Base-by-base conservation (phyloP, 495 filamentous ascomycete species). In the Xylaria bambusicola region DNA sequence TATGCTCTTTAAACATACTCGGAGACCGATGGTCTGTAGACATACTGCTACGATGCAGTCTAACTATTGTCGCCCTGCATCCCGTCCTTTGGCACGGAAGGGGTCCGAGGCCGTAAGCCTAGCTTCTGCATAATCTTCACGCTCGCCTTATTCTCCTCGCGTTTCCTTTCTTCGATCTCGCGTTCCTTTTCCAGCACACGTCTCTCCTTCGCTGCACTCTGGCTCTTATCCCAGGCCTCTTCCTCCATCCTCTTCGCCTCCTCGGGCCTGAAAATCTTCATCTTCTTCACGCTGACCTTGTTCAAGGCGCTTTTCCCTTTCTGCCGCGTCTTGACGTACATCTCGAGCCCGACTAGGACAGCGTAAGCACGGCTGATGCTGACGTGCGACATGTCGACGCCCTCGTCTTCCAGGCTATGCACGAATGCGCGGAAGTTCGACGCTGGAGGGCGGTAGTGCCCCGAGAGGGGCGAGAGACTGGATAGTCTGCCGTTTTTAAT, bases 401-500 rank as follows among this genome's bases (percentile, higher is more conserved):
- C 89, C 33, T 80, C 82, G 3, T 88, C 83, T 53, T 85, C 84
- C 1, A 97, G 77, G 2, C 81, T 80, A 45, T 84, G 82, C 1
- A 96, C 79, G 57, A 97, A 96, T 17, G 87, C 84, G 12, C 87
- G 81, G 65, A 97, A 95, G 65, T 92, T 96, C 54, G 82, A 72
- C 1, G 80, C 79, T 0, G 93, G 90, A 1, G 93, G 93, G 12
- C 90, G 84, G 73, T 97, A 97, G 72, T 97, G 93, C 1, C 93
- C 93, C 56, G 84, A 88, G 0, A 91, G 72, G 40, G 82, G 77
- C 9, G 73, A 81, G 21, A 84, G 72, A 42, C 69, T 78, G 9
- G 77, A 71, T 29, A 97, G 63, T 35, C 88, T 83, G 10, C 93
- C 93, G 57, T 92, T 78, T 62, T 88, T 88, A 48, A 97, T 86